Percentiles rank a stretch among this genome's conserved stretches.
Conservation (phyloP, 768 basidiomycete genomes). For the Royoungia palumana region DNA sequence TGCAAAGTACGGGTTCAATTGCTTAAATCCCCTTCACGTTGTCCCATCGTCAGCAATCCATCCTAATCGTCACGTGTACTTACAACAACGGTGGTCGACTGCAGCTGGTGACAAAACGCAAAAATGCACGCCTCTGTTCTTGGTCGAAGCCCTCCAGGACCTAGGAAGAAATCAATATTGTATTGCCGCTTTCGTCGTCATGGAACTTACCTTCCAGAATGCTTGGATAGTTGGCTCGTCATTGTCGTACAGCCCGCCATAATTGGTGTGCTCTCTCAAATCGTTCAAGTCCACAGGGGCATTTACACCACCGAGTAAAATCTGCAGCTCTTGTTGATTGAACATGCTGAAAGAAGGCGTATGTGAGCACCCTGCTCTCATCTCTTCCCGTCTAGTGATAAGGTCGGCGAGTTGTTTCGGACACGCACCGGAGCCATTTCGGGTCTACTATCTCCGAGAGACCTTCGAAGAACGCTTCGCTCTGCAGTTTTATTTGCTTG, state of each 20-base stretch:
- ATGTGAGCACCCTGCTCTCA: conserved; percentile 6
- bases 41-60: background rate
- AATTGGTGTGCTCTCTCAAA: conserved; percentile 69
- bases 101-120: conserved; percentile 93
- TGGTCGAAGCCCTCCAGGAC: conserved; percentile 79
- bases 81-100: conserved; percentile 84
- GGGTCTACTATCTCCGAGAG: conserved; percentile 89
- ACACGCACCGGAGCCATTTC: conserved; percentile 72
- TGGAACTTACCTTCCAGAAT: conserved; percentile 77
- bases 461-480: conserved; percentile 87
- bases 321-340: conserved; percentile 93
- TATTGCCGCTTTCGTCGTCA: background rate
- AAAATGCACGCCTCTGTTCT: conserved; percentile 69
- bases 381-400: background rate
- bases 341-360: conserved; percentile 67
- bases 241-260: conserved; percentile 77
- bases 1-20: conserved; percentile 82
- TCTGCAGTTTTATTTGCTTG: conserved; percentile 83
- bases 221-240: conserved; percentile 64
- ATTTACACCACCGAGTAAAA: conserved; percentile 86
- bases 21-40: conserved; percentile 67
- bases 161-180: conserved; percentile 29
- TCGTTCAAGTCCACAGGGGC: conserved; percentile 83
- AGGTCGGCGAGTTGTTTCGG: background rate
- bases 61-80: conserved; percentile 23